Percentiles rank a stretch among this genome's conserved stretches.
These are phyloP conservation scores for Gracilaria domingensis DNA, from an alignment of 23 red algal genomes.

Conservation along the genomic window DNA sequence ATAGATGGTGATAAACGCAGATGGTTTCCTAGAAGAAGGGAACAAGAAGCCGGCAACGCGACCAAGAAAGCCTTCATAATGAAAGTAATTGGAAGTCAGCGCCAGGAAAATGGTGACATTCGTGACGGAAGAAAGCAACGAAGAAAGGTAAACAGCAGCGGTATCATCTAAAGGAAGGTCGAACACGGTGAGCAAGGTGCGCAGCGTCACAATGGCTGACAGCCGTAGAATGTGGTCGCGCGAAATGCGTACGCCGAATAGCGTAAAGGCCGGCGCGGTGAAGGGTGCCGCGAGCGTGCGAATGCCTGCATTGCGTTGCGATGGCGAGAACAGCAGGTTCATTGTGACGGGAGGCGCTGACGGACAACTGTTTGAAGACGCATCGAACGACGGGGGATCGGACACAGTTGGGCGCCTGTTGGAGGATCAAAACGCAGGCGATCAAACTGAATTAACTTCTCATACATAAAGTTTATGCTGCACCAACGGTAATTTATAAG, in stretches of 20 bases:
- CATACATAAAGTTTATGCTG: too few species aligned
- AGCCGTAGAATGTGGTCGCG: slow-evolving; percentile 52
- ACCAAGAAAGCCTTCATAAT: slow-evolving; percentile 20
- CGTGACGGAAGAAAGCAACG: slow-evolving; percentile 19
- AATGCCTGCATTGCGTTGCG: slow-evolving; percentile 17
- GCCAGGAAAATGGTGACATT: slow-evolving; percentile 21
- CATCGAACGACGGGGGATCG: too few species aligned
- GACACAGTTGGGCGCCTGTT: too few species aligned
- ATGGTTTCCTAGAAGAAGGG: slow-evolving; percentile 18
- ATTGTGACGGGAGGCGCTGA: not conserved
- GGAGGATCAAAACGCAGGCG: not conserved
- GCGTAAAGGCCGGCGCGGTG: slow-evolving; percentile 32
- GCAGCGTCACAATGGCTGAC: slow-evolving; percentile 38
- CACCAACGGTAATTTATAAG: too few species aligned
- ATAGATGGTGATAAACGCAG: slow-evolving; percentile 37
- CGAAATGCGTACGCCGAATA: slow-evolving; percentile 35
- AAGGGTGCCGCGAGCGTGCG: not conserved
- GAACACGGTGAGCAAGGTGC: slow-evolving; percentile 1
- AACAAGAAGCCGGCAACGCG: slow-evolving; percentile 7
- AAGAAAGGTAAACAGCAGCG: not conserved
- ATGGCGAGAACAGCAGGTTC: slow-evolving; percentile 29
- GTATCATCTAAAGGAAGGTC: slow-evolving; percentile 25
- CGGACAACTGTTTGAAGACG: not conserved
- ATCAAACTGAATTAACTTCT: not conserved
- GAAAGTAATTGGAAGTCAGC: slow-evolving; percentile 22